Conservation (phyloP, 2,329 filamentous ascomycete species). For the Trichoderma sp. region DNA sequence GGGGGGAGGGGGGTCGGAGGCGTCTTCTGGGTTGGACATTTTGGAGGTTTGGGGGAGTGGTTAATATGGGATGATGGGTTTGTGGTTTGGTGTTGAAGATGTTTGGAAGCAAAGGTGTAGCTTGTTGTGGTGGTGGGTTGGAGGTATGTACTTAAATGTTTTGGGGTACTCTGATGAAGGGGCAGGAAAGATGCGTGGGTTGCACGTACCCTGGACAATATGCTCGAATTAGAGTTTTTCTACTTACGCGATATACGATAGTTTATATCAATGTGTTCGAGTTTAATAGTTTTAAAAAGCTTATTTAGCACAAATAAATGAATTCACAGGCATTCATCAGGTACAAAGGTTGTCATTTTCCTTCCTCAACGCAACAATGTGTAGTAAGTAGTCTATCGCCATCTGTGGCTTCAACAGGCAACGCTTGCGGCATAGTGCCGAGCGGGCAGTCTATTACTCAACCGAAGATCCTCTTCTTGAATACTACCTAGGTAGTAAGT, state of each 20-base stretch:
- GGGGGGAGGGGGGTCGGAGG: conserved; percentile 54
- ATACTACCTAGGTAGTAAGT: no score
- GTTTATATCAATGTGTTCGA: background rate
- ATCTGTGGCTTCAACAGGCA: no score
- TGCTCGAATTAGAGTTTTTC: background rate
- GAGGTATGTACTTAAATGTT: background rate
- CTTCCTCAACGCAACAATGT: background rate
- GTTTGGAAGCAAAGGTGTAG: background rate
- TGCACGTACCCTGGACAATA: background rate
- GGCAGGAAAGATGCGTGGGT: background rate
- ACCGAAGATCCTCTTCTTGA: no score
- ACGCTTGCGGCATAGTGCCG: no score
- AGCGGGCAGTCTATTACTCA: no score
- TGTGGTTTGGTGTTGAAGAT: background rate
- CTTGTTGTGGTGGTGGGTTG: background rate
- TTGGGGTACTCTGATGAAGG: background rate
- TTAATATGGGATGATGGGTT: background rate
- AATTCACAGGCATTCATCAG: background rate
- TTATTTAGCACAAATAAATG: background rate
- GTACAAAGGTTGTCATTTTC: background rate
- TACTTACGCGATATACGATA: background rate
- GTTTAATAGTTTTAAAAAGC: background rate
- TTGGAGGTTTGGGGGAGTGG: background rate
- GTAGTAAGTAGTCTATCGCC: background rate
- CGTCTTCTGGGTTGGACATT: conserved; percentile 12